A percentile compares a stretch with the other conserved stretches of the same genome.
These are phyloP conservation scores for Mortierella sp. DNA, from an alignment of 371 early-diverging fungal species.

Conservation along the genomic window DNA sequence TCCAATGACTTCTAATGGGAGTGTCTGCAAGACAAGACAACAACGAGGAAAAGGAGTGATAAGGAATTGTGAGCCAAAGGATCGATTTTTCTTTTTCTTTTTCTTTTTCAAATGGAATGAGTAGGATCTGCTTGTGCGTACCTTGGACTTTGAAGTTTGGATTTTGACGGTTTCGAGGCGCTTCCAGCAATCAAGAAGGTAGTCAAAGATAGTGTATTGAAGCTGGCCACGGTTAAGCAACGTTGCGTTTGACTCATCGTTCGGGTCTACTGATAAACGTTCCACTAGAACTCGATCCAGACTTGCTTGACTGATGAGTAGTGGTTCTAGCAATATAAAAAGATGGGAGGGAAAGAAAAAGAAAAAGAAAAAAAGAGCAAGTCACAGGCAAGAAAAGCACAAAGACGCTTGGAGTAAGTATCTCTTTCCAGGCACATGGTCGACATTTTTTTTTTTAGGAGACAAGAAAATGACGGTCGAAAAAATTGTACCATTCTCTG, in stretches of 20 bases:
- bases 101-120: no score
- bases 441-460: neutral
- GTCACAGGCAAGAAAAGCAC: constrained; percentile 54
- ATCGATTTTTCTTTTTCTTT: neutral
- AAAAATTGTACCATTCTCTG: constrained; percentile 2
- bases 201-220: constrained; percentile 72
- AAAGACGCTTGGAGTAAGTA: no score
- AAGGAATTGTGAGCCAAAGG: constrained; percentile 1
- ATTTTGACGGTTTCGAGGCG: constrained; percentile 50
- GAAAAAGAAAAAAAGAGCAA: neutral
- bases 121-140: no score
- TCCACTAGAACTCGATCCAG: constrained; percentile 84
- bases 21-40: constrained; percentile 45
- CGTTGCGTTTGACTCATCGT: constrained; percentile 53
- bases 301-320: constrained; percentile 59
- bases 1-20: constrained; percentile 65
- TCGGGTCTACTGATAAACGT: constrained; percentile 76
- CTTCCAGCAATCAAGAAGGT: constrained; percentile 83
- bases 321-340: constrained; percentile 57
- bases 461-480: neutral
- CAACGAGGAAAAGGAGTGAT: no score
- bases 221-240: constrained; percentile 55
- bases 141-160: constrained; percentile 57
- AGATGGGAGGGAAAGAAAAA: no score
- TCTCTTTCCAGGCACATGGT: no score